phyloP scores from a whole-genome alignment of 768 basidiomycete genomes.

The Psilocybe cyanescens region DNA sequence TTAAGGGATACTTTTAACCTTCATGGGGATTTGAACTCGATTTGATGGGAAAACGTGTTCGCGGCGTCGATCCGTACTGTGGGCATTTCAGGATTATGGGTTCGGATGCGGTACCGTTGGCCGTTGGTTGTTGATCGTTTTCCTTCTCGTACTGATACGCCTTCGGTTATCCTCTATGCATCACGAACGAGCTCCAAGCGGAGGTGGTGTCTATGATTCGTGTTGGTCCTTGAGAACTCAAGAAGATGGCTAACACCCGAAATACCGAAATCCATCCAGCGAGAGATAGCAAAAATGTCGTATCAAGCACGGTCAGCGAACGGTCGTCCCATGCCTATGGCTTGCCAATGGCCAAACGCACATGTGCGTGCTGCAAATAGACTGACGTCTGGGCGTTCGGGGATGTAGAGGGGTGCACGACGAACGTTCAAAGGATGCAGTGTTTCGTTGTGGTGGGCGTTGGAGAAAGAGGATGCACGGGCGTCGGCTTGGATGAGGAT shows the following conservation, averaged over 20 bases:
- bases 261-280: no score
- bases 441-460: neutral
- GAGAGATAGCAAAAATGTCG: conserved; percentile 4
- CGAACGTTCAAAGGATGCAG: conserved; percentile 9
- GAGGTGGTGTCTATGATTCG: neutral
- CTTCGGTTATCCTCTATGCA: neutral
- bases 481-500: conserved; percentile 11
- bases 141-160: neutral
- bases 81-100: neutral
- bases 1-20: neutral
- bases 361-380: conserved; percentile 17
- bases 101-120: neutral
- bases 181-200: neutral
- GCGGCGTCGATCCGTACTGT: neutral
- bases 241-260: neutral
- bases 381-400: neutral
- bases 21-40: neutral
- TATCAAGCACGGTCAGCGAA: neutral
- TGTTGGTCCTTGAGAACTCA: neutral
- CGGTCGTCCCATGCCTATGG: neutral
- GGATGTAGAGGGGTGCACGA: neutral
- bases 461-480: conserved; percentile 3
- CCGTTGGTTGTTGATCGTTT: neutral
- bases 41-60: neutral
- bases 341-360: conserved; percentile 20